These are phyloP conservation scores for Trametes cubensis DNA, from an alignment of 768 basidiomycete genomes.

Conservation along the genomic window DNA sequence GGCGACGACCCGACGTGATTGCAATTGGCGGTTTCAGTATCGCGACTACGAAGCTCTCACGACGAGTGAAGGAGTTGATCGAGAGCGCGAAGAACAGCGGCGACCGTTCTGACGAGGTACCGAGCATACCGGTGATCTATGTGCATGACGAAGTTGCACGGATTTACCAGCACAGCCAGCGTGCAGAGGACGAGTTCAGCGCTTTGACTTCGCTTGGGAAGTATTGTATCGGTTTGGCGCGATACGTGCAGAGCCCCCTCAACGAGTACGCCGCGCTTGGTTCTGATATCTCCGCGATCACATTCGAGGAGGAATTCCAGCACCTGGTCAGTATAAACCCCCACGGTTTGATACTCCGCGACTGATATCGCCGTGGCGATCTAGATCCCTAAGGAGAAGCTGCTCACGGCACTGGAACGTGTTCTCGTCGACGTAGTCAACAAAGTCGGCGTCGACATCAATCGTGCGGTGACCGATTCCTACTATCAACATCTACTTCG, in stretches of 20 bases:
- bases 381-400: slow-evolving; percentile 85
- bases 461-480: slow-evolving; percentile 83
- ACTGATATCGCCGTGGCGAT: slow-evolving; percentile 3
- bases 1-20: slow-evolving; percentile 85
- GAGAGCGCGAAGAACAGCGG: slow-evolving; percentile 10
- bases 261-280: slow-evolving; percentile 95
- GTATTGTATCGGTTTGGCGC: slow-evolving; percentile 92
- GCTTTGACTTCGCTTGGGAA: slow-evolving; percentile 75
- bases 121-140: slow-evolving; percentile 74
- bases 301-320: slow-evolving; percentile 85
- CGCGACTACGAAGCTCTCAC: slow-evolving; percentile 71
- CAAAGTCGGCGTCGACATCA: slow-evolving; percentile 94
- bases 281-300: slow-evolving; percentile 77
- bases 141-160: slow-evolving; percentile 91
- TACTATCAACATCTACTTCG: slow-evolving; percentile 90
- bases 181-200: slow-evolving; percentile 83
- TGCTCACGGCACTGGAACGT: slow-evolving; percentile 79
- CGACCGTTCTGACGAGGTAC: slow-evolving; percentile 23
- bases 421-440: slow-evolving; percentile 89
- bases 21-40: slow-evolving; percentile 88
- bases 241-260: slow-evolving; percentile 90
- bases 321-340: slow-evolving; percentile 52
- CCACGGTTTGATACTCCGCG: background rate
- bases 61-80: slow-evolving; percentile 63
- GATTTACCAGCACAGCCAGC: slow-evolving; percentile 88